Evolutionary conservation across 2,329 filamentous ascomycete genomes (phyloP), one percentile per base, ranked within the genome.

Genomic region (Colletotrichum orchidophilum): DNA sequence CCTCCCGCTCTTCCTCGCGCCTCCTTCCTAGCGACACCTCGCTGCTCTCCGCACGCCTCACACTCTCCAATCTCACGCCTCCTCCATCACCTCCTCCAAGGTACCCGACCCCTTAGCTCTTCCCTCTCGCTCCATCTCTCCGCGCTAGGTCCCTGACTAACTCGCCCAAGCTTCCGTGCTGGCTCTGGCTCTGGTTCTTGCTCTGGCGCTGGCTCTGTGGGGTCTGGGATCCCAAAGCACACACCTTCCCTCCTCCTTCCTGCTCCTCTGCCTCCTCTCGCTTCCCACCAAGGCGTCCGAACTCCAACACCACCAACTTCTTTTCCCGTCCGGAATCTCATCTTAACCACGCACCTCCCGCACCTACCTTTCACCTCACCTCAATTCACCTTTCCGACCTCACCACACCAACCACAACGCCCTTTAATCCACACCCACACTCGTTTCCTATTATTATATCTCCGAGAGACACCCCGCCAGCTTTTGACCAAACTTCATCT

Each of bases 131-230:
- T 50, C 52, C 49, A 18, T 53, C 64, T 71, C 46, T 63, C 53
- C 64, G 49, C 58, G 64, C 69, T 71, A 71, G 64, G 69, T 71
- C 68, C 69, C 69, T 71, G 69, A 71, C 69, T 71, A 71, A 68
- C 69, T 62, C 21, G 55, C 58, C 64, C 52, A 69, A 71, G 69
- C 69, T 71, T 59, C 67, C 58, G 50, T 65, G 55, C 49, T 54
- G 49, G 58, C 58, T 68, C 59, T 63, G 69, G 31, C 53, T 33
- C 60, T 53, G 50, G 15, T 27, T 53, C 50, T 24, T 46, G 39
- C 39, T 46, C 39, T 46, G 18, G 39, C 18, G 39, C 39, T 46
- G 39, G 39, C 39, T 46, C 39, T 46, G 39, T 46, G 31, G 7
- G 42, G 27, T 33, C 46, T 49, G 26, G 15, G 27, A 52, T 68